Conservation (phyloP, 805 yeast species). For the Brettanomyces sp. region DNA sequence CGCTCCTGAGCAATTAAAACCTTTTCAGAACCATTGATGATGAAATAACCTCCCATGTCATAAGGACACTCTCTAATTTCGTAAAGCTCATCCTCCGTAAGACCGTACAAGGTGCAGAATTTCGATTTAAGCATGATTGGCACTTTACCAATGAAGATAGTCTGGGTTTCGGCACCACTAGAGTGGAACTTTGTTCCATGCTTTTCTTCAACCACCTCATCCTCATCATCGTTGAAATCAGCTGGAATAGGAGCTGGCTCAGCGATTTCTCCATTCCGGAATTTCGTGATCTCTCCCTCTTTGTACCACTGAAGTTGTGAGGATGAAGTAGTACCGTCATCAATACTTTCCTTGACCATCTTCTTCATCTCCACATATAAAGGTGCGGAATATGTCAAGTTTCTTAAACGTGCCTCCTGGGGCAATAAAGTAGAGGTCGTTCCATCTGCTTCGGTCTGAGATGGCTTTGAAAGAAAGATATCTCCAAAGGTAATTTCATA, state of each 20-base stretch:
- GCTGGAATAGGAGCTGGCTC: slow-evolving; percentile 22
- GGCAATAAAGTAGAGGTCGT: slow-evolving; percentile 98
- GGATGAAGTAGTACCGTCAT: slow-evolving; percentile 46
- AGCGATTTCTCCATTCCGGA: slow-evolving; percentile 19
- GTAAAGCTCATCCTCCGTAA: slow-evolving; percentile 87
- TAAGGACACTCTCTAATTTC: slow-evolving; percentile 97
- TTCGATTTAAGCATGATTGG: slow-evolving; percentile 97
- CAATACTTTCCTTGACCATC: slow-evolving; percentile 75
- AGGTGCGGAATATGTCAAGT: slow-evolving; percentile 93
- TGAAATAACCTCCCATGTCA: slow-evolving; percentile 99
- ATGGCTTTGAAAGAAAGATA: slow-evolving; percentile 91
- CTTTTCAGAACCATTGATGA: slow-evolving; percentile 96
- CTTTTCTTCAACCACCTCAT: slow-evolving; percentile 46
- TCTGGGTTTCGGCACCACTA: slow-evolving; percentile 28
- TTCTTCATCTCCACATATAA: slow-evolving; percentile 93
- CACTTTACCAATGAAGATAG: slow-evolving; percentile 82
- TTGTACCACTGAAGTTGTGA: slow-evolving; percentile 53
- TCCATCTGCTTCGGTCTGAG: slow-evolving; percentile 99
- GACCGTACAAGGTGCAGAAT: slow-evolving; percentile 85
- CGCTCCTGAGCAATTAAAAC: slow-evolving; percentile 98
- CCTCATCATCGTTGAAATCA: slow-evolving; percentile 48
- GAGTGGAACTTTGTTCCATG: slow-evolving; percentile 24
- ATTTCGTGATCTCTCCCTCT: slow-evolving; percentile 39
- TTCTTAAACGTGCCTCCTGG: slow-evolving; percentile 95
- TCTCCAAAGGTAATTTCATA: slow-evolving; percentile 97